These are phyloP conservation scores for Fraxinus sp. DNA, from an alignment of 305 asterid species.

Conservation along the genomic window DNA sequence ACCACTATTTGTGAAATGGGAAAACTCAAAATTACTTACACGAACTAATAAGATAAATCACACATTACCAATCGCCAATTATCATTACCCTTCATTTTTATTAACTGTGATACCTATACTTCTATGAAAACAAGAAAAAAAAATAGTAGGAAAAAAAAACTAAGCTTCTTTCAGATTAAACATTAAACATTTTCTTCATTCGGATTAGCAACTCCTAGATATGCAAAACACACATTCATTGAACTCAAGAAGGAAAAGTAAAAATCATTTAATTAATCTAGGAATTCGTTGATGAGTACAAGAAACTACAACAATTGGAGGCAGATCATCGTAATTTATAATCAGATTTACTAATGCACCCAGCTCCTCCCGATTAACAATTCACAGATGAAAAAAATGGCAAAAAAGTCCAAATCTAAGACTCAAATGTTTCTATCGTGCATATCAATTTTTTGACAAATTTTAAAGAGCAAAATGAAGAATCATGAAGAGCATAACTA, in stretches of 20 bases:
- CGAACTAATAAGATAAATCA: background rate
- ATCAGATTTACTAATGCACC: background rate
- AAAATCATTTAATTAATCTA: background rate
- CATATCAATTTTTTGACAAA: background rate
- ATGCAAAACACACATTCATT: background rate
- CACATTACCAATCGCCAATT: constrained; percentile 1
- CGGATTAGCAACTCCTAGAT: background rate
- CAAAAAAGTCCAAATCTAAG: background rate
- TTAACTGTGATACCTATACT: background rate
- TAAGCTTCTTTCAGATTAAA: background rate
- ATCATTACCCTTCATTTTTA: background rate
- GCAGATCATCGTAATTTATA: background rate
- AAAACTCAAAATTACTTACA: background rate
- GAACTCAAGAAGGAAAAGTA: background rate
- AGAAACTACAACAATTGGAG: background rate
- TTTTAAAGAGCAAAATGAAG: background rate
- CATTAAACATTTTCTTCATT: background rate
- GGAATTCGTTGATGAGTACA: background rate
- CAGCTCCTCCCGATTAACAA: background rate
- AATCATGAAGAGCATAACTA: background rate
- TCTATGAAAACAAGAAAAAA: background rate
- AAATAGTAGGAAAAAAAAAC: background rate
- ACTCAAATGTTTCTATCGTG: background rate
- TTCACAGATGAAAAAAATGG: background rate
- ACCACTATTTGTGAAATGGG: background rate